Base-by-base conservation (phyloP, 1,284 basidiomycete species). In the Fomitiporia mediterranea region DNA sequence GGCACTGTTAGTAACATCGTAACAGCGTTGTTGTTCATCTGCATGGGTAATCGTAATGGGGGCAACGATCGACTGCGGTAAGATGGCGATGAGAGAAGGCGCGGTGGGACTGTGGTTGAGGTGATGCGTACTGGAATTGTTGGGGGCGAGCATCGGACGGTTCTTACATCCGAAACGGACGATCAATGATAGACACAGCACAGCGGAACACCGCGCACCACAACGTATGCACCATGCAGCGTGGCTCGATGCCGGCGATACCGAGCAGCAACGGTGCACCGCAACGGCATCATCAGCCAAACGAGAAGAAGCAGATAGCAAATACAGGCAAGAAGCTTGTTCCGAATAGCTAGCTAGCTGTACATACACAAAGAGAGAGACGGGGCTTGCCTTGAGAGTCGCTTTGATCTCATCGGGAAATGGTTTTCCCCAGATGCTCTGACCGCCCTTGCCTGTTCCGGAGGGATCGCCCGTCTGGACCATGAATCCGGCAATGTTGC, bases 401-500 rank as follows among this genome's bases (percentile, higher is more conserved):
- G 91, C 89, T 40, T 93, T 78, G 52, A 96, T 80, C 75, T 98
- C 94, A 67, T 98, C 94, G 11, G 84, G 68, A 65, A 96, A 98
- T 0, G 93, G 84, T 59, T 81, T 82, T 0, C 92, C 93, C 89
- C 89, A 92, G 61, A 92, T 84, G 64, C 86, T 89, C 69, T 92
- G 87, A 17, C 90, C 89, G 35, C 86, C 89, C 68, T 91, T 92
- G 44, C 89, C 89, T 21, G 82, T 78, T 44, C 89, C 90, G 4
- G 82, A 79, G 8, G 93, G 92, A 69, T 95, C 91, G 42, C 92
- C 94, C 0, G 91, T 91, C 68, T 98, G 94, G 17, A 89, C 77
- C 91, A 98, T 98, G 74, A 98, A 98, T n/a, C 85, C 87, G 66
- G 86, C 91, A 74, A 97, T 96, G 68, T 92, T 97, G 37, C 91